Percentiles rank a stretch among this genome's conserved stretches.
phyloP scores from a whole-genome alignment of 225 moss, liverwort and hornwort genomes.

The Bryoerythrophyllum caledonicum region DNA sequence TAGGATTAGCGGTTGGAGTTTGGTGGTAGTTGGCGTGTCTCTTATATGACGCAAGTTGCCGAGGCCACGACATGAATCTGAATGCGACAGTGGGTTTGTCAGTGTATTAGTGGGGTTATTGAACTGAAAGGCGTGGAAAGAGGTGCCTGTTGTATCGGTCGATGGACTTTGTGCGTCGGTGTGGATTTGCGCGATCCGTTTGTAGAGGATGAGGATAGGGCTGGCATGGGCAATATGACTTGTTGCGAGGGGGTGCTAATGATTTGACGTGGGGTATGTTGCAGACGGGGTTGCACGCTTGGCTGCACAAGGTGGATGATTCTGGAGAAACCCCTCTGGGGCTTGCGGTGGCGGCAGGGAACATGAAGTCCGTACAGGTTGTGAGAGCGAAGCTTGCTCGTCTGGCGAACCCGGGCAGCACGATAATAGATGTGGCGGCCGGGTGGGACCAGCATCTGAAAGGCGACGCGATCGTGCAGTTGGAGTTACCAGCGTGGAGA shows the following conservation, averaged over 20 bases:
- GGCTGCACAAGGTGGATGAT: constrained; percentile 53
- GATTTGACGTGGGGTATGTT: background rate
- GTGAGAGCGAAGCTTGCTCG: constrained; percentile 64
- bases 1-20: background rate
- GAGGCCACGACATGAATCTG: background rate
- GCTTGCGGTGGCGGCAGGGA: constrained; percentile 48
- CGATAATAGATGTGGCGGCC: constrained; percentile 24
- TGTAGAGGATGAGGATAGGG: background rate
- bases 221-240: background rate
- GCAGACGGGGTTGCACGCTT: constrained; percentile 77
- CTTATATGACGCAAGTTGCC: background rate
- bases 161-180: background rate
- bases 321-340: constrained; percentile 69
- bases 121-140: background rate
- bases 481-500: constrained; percentile 49
- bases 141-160: background rate
- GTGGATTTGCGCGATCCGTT: background rate
- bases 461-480: background rate
- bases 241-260: background rate
- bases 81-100: too few relatives aligned
- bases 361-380: constrained; percentile 59
- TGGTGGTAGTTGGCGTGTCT: background rate
- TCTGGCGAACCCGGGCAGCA: constrained; percentile 44
- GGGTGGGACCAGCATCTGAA: constrained; percentile 35
- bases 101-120: background rate